phyloP scores from a whole-genome alignment of 1,284 basidiomycete species.

The Moniliella sp. region DNA sequence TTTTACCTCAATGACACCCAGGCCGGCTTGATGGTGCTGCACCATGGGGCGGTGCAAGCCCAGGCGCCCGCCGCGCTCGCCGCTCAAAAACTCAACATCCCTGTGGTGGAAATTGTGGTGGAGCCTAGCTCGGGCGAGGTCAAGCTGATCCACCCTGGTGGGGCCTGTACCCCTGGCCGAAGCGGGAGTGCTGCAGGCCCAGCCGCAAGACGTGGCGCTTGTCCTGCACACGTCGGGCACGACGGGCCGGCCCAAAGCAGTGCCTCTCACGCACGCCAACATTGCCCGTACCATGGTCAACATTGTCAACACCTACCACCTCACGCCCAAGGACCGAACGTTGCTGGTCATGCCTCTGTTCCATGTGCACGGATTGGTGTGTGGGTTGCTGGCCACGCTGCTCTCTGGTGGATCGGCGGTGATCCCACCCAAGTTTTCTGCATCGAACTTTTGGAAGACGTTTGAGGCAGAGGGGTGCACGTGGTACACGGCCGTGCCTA shows the following conservation, averaged over 20 bases:
- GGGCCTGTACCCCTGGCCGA: slow-evolving; percentile 2
- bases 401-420: slow-evolving; percentile 44
- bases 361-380: slow-evolving; percentile 47
- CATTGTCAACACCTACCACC: slow-evolving; percentile 37
- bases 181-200: slow-evolving; percentile 6
- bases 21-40: slow-evolving; percentile 27
- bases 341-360: slow-evolving; percentile 49
- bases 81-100: slow-evolving; percentile 14
- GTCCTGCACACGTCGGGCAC: slow-evolving; percentile 45
- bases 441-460: slow-evolving; percentile 44
- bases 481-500: slow-evolving; percentile 36
- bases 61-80: slow-evolving; percentile 5
- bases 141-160: slow-evolving; percentile 9
- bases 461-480: slow-evolving; percentile 27
- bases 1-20: slow-evolving; percentile 35
- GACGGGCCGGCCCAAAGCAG: slow-evolving; percentile 42
- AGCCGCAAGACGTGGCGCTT: slow-evolving; percentile 35
- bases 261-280: slow-evolving; percentile 44
- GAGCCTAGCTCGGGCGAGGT: slow-evolving; percentile 9
- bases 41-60: slow-evolving; percentile 14
- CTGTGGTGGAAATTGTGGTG: slow-evolving; percentile 25
- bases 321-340: slow-evolving; percentile 37
- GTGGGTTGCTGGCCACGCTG: slow-evolving; percentile 45
- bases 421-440: slow-evolving; percentile 44
- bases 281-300: slow-evolving; percentile 45